Percentiles rank a stretch among this genome's conserved stretches.
These are phyloP conservation scores for Puccinellia tenuiflora DNA, from an alignment of 176 grass and related monocot species.

Conservation along the genomic window DNA sequence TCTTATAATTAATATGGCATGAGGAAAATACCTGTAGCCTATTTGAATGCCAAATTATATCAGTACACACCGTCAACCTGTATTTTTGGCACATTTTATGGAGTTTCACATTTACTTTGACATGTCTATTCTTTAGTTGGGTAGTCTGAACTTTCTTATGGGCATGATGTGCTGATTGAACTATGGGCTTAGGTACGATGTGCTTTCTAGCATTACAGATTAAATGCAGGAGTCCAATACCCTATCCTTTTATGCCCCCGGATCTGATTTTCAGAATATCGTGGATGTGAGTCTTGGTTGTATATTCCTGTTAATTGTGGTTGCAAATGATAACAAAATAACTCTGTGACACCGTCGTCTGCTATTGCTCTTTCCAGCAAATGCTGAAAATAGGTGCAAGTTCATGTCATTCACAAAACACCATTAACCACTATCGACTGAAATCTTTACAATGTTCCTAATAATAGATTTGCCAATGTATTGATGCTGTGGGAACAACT, in stretches of 20 bases:
- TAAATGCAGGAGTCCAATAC: background rate
- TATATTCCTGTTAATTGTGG: conserved; percentile 7
- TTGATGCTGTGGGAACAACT: background rate
- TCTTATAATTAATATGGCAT: background rate
- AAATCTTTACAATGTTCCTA: background rate
- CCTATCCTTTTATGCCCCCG: background rate
- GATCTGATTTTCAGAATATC: background rate
- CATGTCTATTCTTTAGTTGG: background rate
- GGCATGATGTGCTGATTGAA: background rate
- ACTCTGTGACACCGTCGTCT: too few species aligned
- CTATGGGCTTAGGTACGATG: background rate
- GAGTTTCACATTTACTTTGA: background rate
- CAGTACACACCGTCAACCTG: background rate
- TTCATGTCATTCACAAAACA: background rate
- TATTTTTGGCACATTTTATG: background rate
- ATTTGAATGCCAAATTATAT: background rate
- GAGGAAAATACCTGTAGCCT: background rate
- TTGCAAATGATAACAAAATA: too few species aligned
- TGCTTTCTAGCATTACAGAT: background rate
- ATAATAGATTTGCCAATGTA: background rate
- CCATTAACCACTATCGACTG: background rate
- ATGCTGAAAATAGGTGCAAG: too few species aligned
- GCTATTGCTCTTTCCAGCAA: too few species aligned
- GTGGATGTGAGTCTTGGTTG: background rate
- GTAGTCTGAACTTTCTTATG: background rate